These are phyloP conservation scores for Cystobasidium sp. DNA, from an alignment of 1,284 basidiomycete genomes.

Conservation along the genomic window DNA sequence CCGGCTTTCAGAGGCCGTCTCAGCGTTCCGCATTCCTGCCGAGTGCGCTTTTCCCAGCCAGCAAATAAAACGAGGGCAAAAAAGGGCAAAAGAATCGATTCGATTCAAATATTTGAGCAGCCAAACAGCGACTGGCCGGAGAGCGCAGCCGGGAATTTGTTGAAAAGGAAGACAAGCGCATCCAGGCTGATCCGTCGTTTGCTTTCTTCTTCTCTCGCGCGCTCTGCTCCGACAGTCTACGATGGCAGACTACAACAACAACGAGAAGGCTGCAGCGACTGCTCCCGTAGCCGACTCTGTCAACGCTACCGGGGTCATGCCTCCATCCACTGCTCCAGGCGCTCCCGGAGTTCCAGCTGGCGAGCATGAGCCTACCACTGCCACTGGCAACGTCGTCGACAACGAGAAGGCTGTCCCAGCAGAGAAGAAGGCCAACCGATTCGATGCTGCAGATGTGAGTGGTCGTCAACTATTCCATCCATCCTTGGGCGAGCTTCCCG, in stretches of 20 bases:
- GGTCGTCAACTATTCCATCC: not conserved
- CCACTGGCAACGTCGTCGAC: not conserved
- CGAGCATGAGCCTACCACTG: conserved; percentile 17
- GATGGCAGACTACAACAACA: conserved; percentile 18
- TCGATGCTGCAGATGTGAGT: conserved; percentile 45
- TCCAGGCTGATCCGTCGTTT: not conserved
- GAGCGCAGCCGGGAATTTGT: conserved; percentile 9
- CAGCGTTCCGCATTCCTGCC: not conserved
- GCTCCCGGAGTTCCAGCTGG: conserved; percentile 17
- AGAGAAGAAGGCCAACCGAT: conserved; percentile 46
- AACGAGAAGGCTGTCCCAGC: conserved; percentile 22
- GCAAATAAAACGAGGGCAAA: no score
- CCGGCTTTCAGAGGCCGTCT: not conserved
- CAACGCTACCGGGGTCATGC: conserved; percentile 11
- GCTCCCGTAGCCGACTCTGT: conserved; percentile 18
- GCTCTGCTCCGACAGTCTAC: not conserved
- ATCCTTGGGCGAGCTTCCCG: not conserved
- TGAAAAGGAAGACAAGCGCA: not conserved
- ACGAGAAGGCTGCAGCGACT: conserved; percentile 1
- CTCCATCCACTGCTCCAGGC: conserved; percentile 16
- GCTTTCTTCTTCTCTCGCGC: not conserved
- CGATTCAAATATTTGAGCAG: no score
- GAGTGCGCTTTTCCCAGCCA: not conserved
- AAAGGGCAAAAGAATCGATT: no score
- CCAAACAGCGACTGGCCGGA: conserved; percentile 17